phyloP scores from a whole-genome alignment of 257 asterid species.

The Hygrophila difformis region DNA sequence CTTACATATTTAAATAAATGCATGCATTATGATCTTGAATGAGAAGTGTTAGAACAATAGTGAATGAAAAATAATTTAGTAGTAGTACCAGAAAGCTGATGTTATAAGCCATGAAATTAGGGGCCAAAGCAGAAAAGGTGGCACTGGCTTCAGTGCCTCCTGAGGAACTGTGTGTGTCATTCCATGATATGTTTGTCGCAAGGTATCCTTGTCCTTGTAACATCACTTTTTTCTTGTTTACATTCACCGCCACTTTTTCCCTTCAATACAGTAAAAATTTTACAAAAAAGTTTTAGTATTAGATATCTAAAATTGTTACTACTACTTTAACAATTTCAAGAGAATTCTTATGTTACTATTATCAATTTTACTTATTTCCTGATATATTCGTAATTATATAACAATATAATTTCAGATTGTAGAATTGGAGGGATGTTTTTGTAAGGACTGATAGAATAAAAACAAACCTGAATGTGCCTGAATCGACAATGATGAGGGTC shows the following conservation, averaged over 20 bases:
- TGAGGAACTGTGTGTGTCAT: constrained; percentile 74
- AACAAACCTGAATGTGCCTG: constrained; percentile 62
- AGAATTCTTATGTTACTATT: too few relatives aligned
- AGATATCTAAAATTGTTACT: too few relatives aligned
- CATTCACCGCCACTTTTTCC: constrained; percentile 56
- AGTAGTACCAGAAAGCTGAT: constrained; percentile 61
- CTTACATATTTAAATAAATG: not conserved
- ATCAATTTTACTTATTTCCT: too few relatives aligned
- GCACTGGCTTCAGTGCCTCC: constrained; percentile 59
- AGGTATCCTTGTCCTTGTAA: constrained; percentile 66
- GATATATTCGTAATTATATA: too few relatives aligned
- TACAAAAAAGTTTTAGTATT: too few relatives aligned
- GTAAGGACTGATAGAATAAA: not conserved
- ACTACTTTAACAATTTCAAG: too few relatives aligned
- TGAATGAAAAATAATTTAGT: too few relatives aligned
- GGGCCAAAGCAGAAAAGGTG: constrained; percentile 39
- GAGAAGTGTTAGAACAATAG: not conserved
- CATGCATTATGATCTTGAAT: not conserved
- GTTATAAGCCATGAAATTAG: constrained; percentile 66
- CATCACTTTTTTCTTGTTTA: constrained; percentile 58
- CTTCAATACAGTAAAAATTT: too few relatives aligned
- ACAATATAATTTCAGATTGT: not conserved
- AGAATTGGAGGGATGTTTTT: not conserved
- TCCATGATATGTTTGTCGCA: constrained; percentile 63
- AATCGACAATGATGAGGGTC: constrained; percentile 47